These are phyloP conservation scores for Tremella fuciformis DNA, from an alignment of 768 basidiomycete genomes.

Conservation along the genomic window DNA sequence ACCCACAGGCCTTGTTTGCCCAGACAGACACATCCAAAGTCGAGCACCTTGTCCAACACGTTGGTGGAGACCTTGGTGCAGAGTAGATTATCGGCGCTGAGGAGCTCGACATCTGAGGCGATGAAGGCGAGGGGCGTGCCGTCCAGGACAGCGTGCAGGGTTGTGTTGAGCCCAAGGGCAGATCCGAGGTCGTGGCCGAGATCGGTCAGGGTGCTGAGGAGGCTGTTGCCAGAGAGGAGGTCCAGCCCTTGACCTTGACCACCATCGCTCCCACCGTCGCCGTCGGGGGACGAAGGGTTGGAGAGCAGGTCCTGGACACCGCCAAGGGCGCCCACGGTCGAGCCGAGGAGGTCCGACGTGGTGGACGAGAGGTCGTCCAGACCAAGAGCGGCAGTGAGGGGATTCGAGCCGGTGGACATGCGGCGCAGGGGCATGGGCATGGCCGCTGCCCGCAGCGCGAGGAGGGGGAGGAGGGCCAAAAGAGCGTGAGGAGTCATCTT, in stretches of 20 bases:
- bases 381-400: constrained; percentile 1
- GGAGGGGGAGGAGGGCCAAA: constrained; percentile 2
- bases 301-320: too few relatives aligned
- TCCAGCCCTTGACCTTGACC: not conserved
- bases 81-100: not conserved
- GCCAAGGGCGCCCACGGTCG: not conserved
- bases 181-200: not conserved
- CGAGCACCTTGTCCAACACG: constrained; percentile 6
- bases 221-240: not conserved
- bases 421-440: constrained; percentile 3
- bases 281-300: too few relatives aligned
- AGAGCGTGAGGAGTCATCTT: constrained; percentile 6
- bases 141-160: not conserved
- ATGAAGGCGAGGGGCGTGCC: constrained; percentile 1
- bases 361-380: not conserved
- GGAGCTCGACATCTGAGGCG: constrained; percentile 3
- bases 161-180: not conserved
- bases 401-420: not conserved
- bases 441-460: not conserved
- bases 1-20: constrained; percentile 4
- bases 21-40: constrained; percentile 16
- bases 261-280: too few relatives aligned
- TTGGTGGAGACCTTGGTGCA: constrained; percentile 7
- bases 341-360: too few relatives aligned
- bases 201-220: not conserved